Evolutionary conservation across 192 early-diverging fungal species (phyloP).

Genomic region (Backusella circina): DNA sequence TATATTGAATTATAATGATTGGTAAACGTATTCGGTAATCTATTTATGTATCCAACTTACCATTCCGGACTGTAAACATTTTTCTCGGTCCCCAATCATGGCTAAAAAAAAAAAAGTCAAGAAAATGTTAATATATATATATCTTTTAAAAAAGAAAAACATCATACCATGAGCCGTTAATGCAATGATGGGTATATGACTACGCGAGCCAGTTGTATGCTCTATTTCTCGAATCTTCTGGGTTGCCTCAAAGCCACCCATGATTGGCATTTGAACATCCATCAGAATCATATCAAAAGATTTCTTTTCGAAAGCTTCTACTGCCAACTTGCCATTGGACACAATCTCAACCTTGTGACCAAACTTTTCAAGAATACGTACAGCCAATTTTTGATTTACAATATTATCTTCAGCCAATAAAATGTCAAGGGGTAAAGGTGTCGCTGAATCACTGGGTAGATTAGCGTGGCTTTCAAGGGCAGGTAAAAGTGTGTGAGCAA

Average conservation of each 20-base stretch:
- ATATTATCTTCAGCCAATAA: slow-evolving; percentile 83
- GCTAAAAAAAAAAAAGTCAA: slow-evolving; percentile 24
- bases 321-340: slow-evolving; percentile 75
- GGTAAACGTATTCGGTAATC: background rate
- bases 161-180: slow-evolving; percentile 55
- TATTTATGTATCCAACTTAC: slow-evolving; percentile 20
- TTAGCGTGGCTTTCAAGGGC: slow-evolving; percentile 61
- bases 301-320: slow-evolving; percentile 56
- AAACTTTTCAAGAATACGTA: slow-evolving; percentile 70
- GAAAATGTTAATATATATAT: background rate
- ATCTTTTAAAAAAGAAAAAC: background rate
- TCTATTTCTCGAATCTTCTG: slow-evolving; percentile 74
- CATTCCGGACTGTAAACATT: slow-evolving; percentile 68
- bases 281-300: slow-evolving; percentile 71
- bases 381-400: slow-evolving; percentile 81
- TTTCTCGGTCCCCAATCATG: slow-evolving; percentile 72
- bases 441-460: slow-evolving; percentile 51
- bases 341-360: slow-evolving; percentile 76
- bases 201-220: slow-evolving; percentile 26
- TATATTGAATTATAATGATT: background rate
- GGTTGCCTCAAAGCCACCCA: slow-evolving; percentile 90
- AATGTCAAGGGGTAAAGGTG: slow-evolving; percentile 52
- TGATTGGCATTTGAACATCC: slow-evolving; percentile 88
- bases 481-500: slow-evolving; percentile 69
- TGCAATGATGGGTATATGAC: slow-evolving; percentile 55